Conservation (phyloP, 768 basidiomycete species). For the Inosperma sp. region DNA sequence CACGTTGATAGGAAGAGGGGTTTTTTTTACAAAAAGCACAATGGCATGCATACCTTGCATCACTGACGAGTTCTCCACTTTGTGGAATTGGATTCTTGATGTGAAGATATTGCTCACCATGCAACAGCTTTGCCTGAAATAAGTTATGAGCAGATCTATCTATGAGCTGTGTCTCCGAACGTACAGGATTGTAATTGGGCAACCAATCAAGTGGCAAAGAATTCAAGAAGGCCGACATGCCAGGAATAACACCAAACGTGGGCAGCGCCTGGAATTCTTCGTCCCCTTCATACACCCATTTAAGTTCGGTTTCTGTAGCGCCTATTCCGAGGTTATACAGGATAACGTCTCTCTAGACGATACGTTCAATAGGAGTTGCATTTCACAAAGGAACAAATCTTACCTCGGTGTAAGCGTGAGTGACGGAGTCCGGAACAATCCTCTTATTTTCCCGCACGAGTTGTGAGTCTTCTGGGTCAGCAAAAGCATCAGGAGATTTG, state of each 20-base stretch:
- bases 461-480: constrained; percentile 77
- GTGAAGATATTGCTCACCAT: constrained; percentile 93
- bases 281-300: constrained; percentile 88
- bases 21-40: background rate
- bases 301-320: constrained; percentile 86
- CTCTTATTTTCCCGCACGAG: constrained; percentile 82
- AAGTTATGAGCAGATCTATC: background rate
- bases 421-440: constrained; percentile 44
- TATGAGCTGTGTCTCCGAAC: background rate
- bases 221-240: constrained; percentile 48
- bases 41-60: constrained; percentile 52
- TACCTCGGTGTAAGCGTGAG: constrained; percentile 74
- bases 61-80: constrained; percentile 70
- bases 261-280: constrained; percentile 84
- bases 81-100: constrained; percentile 88
- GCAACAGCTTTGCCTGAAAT: constrained; percentile 84
- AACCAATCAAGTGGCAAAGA: constrained; percentile 73
- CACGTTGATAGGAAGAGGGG: background rate
- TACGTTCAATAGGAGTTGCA: background rate
- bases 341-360: constrained; percentile 70
- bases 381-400: background rate
- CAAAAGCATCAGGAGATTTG: constrained; percentile 46
- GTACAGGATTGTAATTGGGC: constrained; percentile 90
- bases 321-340: constrained; percentile 95
- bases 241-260: constrained; percentile 94